phyloP scores from a whole-genome alignment of 225 moss, liverwort and hornwort genomes.

The Asterella californica region DNA sequence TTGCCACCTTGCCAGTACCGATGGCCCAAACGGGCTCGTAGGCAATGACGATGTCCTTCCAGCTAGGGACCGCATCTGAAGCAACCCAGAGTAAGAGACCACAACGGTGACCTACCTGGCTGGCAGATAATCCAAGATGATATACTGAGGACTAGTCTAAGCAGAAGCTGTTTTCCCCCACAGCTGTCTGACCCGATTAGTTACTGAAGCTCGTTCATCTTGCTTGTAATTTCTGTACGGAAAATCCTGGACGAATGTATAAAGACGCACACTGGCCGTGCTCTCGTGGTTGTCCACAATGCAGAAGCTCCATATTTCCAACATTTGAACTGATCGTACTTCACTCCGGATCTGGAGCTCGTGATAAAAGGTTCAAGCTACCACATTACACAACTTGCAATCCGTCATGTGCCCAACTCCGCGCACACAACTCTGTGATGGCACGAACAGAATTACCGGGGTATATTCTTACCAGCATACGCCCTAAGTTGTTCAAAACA shows the following conservation, averaged over 20 bases:
- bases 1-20: slow-evolving; percentile 64
- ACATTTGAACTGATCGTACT: neutral
- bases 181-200: neutral
- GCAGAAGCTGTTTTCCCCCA: neutral
- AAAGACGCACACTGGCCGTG: neutral
- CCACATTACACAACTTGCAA: neutral
- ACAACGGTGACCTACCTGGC: neutral
- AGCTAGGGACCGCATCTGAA: slow-evolving; percentile 54
- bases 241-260: neutral
- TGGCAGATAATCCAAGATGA: no score
- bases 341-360: no score
- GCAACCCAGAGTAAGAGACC: neutral
- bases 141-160: neutral
- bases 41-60: slow-evolving; percentile 66
- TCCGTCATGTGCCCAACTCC: neutral
- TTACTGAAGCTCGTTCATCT: neutral
- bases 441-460: neutral
- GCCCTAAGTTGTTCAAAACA: slow-evolving; percentile 62
- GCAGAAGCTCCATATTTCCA: neutral
- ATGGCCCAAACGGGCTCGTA: slow-evolving; percentile 98
- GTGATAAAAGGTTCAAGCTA: no score
- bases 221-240: neutral
- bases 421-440: neutral
- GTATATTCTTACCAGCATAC: slow-evolving; percentile 28
- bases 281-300: neutral